Evolutionary conservation across 2,329 filamentous ascomycete genomes (phyloP), one percentile per base, ranked within the genome.

Genomic region (Colletotrichum sidae): DNA sequence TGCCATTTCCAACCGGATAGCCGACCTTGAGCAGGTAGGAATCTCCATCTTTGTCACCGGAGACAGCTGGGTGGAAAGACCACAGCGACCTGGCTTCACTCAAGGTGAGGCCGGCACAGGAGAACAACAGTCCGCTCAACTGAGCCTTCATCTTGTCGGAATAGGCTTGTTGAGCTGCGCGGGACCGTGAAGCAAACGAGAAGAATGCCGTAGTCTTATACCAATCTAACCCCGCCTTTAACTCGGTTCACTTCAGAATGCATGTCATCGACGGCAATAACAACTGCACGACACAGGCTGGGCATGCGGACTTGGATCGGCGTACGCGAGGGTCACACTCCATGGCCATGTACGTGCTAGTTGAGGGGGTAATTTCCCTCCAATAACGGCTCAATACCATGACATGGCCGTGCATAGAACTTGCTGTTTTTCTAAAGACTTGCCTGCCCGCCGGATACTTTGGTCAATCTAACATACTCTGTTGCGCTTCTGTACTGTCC

Each of bases 1-100:
- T 78, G 1, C 82, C 83, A 73, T 85, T 85, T 11, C 83, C 83
- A n/a, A 84, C 68, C 0, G 80, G 79, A 68, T 83, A 84, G 1
- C 73, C 75, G 3, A 76, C 71, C 67, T 74, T 77, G n/a, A 80
- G 56, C 5, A 67, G 12, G 13, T 67, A 65, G 6, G n/a, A 46
- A 8, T 62, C 52, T 7, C 51, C 58, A 17, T 60, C 47, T 37
- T 52, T 46, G 3, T 62, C 63, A 0, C 60, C 60, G 34, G 55
- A 63, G 9, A 54, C 52, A 9, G 64, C 60, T 10, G 64, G 64
- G 2, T 38, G 34, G 0, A 60, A 64, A 25, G 64, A 67, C 64
- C 60, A 64, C 4, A 67, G 38, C 3, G 54, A 67, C 8, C 55
- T 49, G 3, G 61, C 61, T 9, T 64, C 55, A 35, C 55, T 54